Evolutionary conservation across 2,329 filamentous ascomycete species (phyloP).

Genomic region (Dothidotthia symphoricarpi): DNA sequence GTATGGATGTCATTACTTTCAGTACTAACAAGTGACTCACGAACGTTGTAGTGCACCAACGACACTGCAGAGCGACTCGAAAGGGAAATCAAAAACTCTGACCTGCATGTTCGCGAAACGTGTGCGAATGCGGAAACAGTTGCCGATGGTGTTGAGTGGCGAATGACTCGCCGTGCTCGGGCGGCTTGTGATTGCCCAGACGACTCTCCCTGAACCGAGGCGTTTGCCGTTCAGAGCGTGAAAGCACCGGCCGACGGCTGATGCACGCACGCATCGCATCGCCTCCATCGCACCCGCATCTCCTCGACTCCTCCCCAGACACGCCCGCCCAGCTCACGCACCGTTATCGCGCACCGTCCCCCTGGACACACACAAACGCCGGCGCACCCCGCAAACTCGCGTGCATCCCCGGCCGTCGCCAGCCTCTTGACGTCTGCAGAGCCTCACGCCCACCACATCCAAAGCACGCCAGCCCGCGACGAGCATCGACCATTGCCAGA

Average conservation of each 20-base stretch:
- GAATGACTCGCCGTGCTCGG: constrained; percentile 19
- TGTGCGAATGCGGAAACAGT: too few relatives aligned
- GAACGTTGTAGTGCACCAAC: too few relatives aligned
- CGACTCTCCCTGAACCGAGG: constrained; percentile 24
- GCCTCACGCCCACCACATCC: constrained; percentile 10
- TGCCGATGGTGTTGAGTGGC: constrained; percentile 5
- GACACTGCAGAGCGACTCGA: too few relatives aligned
- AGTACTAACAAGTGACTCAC: too few relatives aligned
- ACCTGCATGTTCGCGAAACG: too few relatives aligned
- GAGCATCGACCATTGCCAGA: constrained; percentile 15
- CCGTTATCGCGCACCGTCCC: background rate
- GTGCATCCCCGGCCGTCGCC: constrained; percentile 13
- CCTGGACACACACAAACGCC: constrained; percentile 6
- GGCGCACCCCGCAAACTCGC: constrained; percentile 27
- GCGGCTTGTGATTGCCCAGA: constrained; percentile 25
- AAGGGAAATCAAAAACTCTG: too few relatives aligned
- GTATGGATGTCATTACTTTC: too few relatives aligned
- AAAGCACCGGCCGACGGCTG: constrained; percentile 20
- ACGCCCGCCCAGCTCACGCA: too few relatives aligned
- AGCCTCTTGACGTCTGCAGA: constrained; percentile 16
- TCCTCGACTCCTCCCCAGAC: background rate
- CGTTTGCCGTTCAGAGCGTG: constrained; percentile 17
- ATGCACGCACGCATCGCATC: background rate
- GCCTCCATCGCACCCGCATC: background rate
- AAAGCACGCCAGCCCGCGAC: constrained; percentile 3